A percentile compares a stretch with the other conserved stretches of the same genome.
Evolutionary conservation across 495 filamentous ascomycete genomes (phyloP).

Genomic region (Aspergillus nanangensis): DNA sequence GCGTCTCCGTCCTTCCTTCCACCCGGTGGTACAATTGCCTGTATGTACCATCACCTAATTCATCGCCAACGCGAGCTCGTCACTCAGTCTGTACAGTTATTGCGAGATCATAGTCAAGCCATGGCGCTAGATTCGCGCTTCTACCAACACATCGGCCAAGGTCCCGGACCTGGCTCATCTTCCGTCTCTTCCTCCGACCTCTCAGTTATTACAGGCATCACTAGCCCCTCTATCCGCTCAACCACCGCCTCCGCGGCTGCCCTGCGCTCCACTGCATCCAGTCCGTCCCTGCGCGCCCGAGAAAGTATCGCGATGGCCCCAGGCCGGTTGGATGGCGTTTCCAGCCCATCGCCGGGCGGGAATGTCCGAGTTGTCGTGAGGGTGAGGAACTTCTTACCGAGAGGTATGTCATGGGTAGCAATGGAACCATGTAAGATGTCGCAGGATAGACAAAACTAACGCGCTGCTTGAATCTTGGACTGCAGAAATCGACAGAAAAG

Average conservation of each 20-base stretch:
- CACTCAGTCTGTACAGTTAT: conserved; percentile 41
- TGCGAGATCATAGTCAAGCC: conserved; percentile 42
- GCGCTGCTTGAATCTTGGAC: background rate
- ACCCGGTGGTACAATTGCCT: conserved; percentile 16
- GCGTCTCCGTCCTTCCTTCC: background rate
- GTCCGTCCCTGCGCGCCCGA: conserved; percentile 65
- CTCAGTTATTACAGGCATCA: conserved; percentile 51
- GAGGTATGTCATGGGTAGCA: conserved; percentile 56
- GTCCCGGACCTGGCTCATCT: conserved; percentile 39
- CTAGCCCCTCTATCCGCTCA: conserved; percentile 40
- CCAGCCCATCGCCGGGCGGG: conserved; percentile 52
- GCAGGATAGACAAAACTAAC: background rate
- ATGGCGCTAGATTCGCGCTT: conserved; percentile 57
- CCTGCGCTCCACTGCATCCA: conserved; percentile 46
- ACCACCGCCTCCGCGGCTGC: conserved; percentile 59
- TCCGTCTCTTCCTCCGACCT: conserved; percentile 55
- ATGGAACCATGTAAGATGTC: background rate
- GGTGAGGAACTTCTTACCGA: conserved; percentile 79
- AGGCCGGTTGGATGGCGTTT: conserved; percentile 23
- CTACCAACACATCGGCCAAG: conserved; percentile 44
- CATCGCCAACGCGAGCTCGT: conserved; percentile 42
- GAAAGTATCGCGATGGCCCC: conserved; percentile 53
- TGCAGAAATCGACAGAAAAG: conserved; percentile 72
- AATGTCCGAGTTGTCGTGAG: conserved; percentile 95
- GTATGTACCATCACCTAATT: conserved; percentile 41